Evolutionary conservation across 1,284 basidiomycete species (phyloP), one percentile per base, ranked within the genome.

Genomic region (Heterobasidion parviporum): DNA sequence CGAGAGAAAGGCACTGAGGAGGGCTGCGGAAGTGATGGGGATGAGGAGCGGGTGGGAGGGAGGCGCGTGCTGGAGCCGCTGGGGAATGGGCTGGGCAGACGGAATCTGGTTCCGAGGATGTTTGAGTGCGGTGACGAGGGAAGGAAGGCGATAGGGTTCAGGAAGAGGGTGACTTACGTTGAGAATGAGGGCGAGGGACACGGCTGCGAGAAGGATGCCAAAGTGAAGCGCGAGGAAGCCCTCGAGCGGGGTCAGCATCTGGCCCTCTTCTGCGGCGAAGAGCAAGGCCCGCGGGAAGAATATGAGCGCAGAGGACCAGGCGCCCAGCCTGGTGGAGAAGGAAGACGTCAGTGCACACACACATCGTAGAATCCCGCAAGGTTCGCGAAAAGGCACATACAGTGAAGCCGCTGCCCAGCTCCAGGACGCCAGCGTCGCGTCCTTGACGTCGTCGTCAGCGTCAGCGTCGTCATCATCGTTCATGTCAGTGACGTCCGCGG

Each of bases 211-310:
- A 61, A 82, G 70, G 51, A 89, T 75, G 4, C 82, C 85, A 54
- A 83, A 74, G 49, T 87, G 82, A 26, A 79, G 66, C 5, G 81
- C 72, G 44, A 90, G 75, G 67, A 84, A 89, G 20, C 74, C 71
- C 63, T 90, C 87, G 43, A 90, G 73, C 2, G 81, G 70, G 6
- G 87, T 87, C 52, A 89, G 74, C 12, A 65, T 69, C n/a, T 70
- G 68, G 18, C 74, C 73, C 10, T 66, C 61, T 8, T 69, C 66
- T 35, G 70, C 63, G 12, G 72, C 65, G 65, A 87, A 85, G 51
- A 87, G 75, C 35, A 87, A 69, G 50, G 87, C 63, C 34, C 79
- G 76, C 56, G 86, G 86, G 56, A 75, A 82, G n/a, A 78, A 63
- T 3, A 76, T 68, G 54, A 87, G 70, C 36, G 59, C 55, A 47